phyloP scores from a whole-genome alignment of 2,329 filamentous ascomycete genomes.

The Tolypocladium album region DNA sequence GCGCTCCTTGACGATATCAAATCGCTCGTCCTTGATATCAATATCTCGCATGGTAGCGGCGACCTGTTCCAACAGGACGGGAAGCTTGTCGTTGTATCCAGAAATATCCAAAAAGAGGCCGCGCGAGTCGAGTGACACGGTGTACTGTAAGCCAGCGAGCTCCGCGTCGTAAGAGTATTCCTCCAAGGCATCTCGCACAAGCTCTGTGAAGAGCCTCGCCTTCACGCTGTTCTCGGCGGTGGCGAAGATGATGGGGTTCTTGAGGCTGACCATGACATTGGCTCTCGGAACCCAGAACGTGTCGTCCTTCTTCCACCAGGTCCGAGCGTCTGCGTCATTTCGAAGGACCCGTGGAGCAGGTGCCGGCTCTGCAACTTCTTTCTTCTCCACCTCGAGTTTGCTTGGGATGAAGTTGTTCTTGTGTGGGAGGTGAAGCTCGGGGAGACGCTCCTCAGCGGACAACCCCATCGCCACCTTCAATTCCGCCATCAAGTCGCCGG shows the following conservation, averaged over 20 bases:
- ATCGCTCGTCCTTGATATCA: conserved; percentile 75
- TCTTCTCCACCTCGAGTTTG: conserved; percentile 89
- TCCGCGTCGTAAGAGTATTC: conserved; percentile 97
- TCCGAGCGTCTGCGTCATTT: conserved; percentile 68
- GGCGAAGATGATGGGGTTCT: conserved; percentile 67
- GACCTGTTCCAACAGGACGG: conserved; percentile 83
- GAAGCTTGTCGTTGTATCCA: conserved; percentile 94
- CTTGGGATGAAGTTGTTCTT: conserved; percentile 94
- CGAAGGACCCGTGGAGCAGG: conserved; percentile 71
- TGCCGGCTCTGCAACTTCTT: conserved; percentile 66
- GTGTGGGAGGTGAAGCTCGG: conserved; percentile 75
- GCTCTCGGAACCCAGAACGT: conserved; percentile 97
- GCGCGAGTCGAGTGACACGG: conserved; percentile 58
- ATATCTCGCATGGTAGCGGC: conserved; percentile 75
- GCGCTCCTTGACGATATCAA: conserved; percentile 84
- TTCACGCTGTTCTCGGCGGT: conserved; percentile 73
- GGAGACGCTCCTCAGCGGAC: conserved; percentile 46
- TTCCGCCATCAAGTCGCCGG: conserved; percentile 61
- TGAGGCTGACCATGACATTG: conserved; percentile 70
- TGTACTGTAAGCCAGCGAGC: conserved; percentile 78
- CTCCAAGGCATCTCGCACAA: conserved; percentile 79
- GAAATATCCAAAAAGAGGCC: conserved; percentile 71
- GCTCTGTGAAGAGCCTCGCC: conserved; percentile 67
- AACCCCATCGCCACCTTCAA: conserved; percentile 54
- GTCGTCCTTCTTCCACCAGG: conserved; percentile 98